Conservation (phyloP, 2,329 filamentous ascomycete genomes). For the Diaporthe citri region DNA sequence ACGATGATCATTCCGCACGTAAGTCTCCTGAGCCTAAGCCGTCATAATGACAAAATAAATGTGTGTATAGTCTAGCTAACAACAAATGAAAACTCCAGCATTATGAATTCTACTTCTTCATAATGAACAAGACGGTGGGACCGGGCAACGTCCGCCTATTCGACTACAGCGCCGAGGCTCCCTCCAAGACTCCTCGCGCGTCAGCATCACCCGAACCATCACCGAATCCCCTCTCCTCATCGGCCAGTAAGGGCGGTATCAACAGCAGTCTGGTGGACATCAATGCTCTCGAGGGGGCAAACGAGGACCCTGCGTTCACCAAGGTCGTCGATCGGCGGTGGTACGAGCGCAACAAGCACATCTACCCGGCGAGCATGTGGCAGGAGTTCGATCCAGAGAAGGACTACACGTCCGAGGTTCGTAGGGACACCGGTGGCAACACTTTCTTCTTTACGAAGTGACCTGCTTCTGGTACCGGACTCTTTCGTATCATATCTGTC, state of each 20-base stretch:
- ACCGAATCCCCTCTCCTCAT: constrained; percentile 53
- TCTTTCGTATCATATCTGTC: neutral
- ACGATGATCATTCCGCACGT: constrained; percentile 95
- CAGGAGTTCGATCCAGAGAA: constrained; percentile 92
- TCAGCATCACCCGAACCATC: constrained; percentile 23
- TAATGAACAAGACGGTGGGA: constrained; percentile 86
- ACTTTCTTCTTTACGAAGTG: constrained; percentile 84
- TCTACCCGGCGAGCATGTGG: constrained; percentile 96
- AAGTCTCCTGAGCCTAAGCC: constrained; percentile 55
- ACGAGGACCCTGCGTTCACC: constrained; percentile 83
- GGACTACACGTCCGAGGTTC: constrained; percentile 82
- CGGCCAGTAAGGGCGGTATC: constrained; percentile 51
- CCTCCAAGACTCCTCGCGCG: constrained; percentile 43
- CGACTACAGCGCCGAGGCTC: constrained; percentile 73
- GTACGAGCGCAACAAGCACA: constrained; percentile 99
- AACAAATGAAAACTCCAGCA: constrained; percentile 69
- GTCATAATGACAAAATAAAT: constrained; percentile 30
- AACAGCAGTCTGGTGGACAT: constrained; percentile 59
- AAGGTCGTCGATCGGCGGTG: constrained; percentile 96
- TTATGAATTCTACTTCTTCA: constrained; percentile 97
- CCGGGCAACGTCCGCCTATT: constrained; percentile 82
- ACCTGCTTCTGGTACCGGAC: constrained; percentile 35
- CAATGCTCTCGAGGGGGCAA: constrained; percentile 76
- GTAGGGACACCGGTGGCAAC: constrained; percentile 90
- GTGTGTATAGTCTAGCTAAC: constrained; percentile 42